Conservation (phyloP, 2,329 filamentous ascomycete species). For the Pseudogymnoascus verrucosus region DNA sequence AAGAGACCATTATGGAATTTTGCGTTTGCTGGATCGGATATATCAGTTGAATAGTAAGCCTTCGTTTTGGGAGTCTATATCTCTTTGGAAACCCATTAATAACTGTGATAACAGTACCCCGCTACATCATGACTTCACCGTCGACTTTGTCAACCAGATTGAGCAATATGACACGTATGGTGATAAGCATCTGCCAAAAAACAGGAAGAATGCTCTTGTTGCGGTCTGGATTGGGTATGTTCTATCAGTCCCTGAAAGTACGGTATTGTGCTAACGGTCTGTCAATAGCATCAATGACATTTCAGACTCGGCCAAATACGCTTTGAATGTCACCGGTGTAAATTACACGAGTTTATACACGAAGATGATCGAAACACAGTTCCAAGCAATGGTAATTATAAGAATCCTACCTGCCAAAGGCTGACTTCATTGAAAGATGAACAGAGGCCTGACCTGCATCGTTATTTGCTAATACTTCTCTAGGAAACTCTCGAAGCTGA, state of each 20-base stretch:
- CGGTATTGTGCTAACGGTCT: background rate
- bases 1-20: constrained; percentile 46
- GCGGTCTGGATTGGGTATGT: constrained; percentile 41
- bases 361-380: constrained; percentile 33
- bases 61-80: background rate
- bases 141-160: constrained; percentile 42
- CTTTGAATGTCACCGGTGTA: constrained; percentile 30
- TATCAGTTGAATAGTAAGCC: constrained; percentile 35
- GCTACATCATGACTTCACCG: constrained; percentile 43
- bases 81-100: background rate
- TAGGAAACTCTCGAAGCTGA: constrained; percentile 31
- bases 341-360: constrained; percentile 39
- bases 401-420: background rate
- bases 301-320: constrained; percentile 38
- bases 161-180: constrained; percentile 39
- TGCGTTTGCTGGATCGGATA: constrained; percentile 45
- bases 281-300: constrained; percentile 43
- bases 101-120: constrained; percentile 31
- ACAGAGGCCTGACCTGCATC: background rate
- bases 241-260: background rate
- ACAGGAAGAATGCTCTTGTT: constrained; percentile 32
- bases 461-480: background rate
- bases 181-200: constrained; percentile 20
- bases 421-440: background rate
- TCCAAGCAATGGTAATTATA: constrained; percentile 28